These are phyloP conservation scores for Biscogniauxia sp. DNA, from an alignment of 2,329 filamentous ascomycete genomes.

Conservation along the genomic window DNA sequence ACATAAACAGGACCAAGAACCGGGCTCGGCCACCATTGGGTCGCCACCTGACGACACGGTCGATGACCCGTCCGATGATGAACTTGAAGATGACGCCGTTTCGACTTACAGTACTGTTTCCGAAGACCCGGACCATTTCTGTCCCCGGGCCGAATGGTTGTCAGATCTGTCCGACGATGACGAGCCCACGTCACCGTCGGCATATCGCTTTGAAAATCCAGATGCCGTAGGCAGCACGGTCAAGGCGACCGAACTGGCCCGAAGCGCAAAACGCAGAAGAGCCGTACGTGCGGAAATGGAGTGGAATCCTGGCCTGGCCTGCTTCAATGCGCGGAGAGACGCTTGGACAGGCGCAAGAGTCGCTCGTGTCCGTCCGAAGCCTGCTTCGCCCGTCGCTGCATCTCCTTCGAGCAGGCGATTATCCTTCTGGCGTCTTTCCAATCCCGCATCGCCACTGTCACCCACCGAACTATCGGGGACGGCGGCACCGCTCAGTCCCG, in stretches of 20 bases:
- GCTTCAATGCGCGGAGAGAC: conserved; percentile 74
- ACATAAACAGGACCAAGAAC: not conserved
- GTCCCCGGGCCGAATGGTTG: conserved; percentile 53
- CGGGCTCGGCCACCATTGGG: conserved; percentile 6
- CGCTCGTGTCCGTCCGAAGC: conserved; percentile 52
- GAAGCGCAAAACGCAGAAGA: conserved; percentile 55
- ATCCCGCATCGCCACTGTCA: conserved; percentile 39
- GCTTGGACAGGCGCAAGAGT: conserved; percentile 79
- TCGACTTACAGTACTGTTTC: conserved; percentile 45
- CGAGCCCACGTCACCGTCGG: conserved; percentile 38
- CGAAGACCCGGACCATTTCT: conserved; percentile 51
- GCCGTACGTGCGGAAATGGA: conserved; percentile 61
- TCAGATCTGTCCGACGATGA: conserved; percentile 56
- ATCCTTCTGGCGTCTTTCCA: conserved; percentile 48
- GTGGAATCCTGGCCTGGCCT: conserved; percentile 81
- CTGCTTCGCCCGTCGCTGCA: conserved; percentile 31
- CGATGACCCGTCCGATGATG: conserved; percentile 26
- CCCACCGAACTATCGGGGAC: conserved; percentile 22
- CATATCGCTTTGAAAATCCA: conserved; percentile 51
- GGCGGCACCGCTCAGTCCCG: conserved; percentile 27
- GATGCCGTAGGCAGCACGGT: conserved; percentile 45
- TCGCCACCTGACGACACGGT: conserved; percentile 10
- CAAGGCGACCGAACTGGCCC: conserved; percentile 43
- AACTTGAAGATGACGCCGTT: conserved; percentile 43
- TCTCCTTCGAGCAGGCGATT: conserved; percentile 46